Percentiles rank a stretch among this genome's conserved stretches.
Conservation (phyloP, 2,329 filamentous ascomycete species). For the Colletotrichum limetticola region DNA sequence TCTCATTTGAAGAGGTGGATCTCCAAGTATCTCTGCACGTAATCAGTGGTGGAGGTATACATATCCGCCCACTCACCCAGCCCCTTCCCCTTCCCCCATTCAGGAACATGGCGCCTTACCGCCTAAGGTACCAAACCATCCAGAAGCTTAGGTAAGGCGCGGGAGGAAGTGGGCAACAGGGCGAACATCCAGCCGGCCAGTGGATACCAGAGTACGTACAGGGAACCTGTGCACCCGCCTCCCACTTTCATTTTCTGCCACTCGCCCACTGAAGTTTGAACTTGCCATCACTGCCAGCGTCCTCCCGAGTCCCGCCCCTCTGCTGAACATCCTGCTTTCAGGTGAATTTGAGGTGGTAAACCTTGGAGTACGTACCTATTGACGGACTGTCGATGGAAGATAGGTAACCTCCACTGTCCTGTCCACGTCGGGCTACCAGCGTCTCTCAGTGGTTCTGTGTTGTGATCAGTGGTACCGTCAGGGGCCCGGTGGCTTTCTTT, state of each 20-base stretch:
- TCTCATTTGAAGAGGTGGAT: constrained; percentile 15
- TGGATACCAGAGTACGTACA: not conserved
- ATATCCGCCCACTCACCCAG: not conserved
- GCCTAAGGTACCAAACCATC: not conserved
- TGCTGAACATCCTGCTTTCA: not conserved
- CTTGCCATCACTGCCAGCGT: no score
- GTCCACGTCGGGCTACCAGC: not conserved
- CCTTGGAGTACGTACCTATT: not conserved
- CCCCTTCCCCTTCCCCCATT: not conserved
- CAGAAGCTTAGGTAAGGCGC: not conserved
- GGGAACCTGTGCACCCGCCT: not conserved
- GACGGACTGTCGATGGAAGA: not conserved
- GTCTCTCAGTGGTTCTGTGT: not conserved
- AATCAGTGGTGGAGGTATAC: not conserved
- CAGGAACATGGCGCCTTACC: not conserved
- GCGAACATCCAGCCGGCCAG: not conserved
- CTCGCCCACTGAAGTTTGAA: no score
- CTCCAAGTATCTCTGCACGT: not conserved
- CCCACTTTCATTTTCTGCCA: not conserved
- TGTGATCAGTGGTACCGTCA: not conserved
- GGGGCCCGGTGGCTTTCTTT: not conserved
- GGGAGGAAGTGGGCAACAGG: not conserved
- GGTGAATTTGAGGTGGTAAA: not conserved
- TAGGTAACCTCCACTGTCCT: not conserved
- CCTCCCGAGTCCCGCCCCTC: no score